Conservation (phyloP, 257 asterid genomes). For the Anisodus acutangulus region DNA sequence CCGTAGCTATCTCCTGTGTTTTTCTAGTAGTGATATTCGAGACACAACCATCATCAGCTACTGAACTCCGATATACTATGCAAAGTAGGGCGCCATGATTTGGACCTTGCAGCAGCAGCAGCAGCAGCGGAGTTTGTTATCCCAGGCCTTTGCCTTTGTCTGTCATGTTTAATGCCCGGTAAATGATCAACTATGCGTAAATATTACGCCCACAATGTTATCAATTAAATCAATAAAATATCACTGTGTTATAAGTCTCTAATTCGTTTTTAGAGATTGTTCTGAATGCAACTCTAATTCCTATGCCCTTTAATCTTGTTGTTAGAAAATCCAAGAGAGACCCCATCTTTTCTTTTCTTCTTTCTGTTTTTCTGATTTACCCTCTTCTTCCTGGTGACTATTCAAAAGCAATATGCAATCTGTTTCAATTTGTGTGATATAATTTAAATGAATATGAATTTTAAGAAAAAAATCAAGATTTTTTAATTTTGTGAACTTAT, state of each 20-base stretch:
- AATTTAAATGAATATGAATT: no score
- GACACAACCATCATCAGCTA: slow-evolving; percentile 26
- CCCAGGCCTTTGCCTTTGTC: slow-evolving; percentile 46
- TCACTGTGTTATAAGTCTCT: not conserved
- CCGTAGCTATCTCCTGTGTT: no score
- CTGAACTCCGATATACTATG: slow-evolving; percentile 61
- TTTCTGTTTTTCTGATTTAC: no score
- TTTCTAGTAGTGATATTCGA: no score
- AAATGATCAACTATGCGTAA: not conserved
- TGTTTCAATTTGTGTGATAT: no score
- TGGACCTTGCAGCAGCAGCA: slow-evolving; percentile 41
- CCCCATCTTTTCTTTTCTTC: no score
- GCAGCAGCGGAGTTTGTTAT: slow-evolving; percentile 25
- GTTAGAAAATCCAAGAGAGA: not conserved
- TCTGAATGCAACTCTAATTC: not conserved
- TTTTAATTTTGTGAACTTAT: no score
- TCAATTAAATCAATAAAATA: not conserved
- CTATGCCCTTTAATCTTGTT: not conserved
- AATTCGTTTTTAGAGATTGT: not conserved
- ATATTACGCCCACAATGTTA: no score
- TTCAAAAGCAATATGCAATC: no score
- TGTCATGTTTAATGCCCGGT: slow-evolving; percentile 48
- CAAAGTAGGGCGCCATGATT: slow-evolving; percentile 63
- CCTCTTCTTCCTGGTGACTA: no score
- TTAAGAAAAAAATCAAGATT: no score